Conservation (phyloP, 202 grass and related monocot species). For the Dendrocalamus latiflorus region DNA sequence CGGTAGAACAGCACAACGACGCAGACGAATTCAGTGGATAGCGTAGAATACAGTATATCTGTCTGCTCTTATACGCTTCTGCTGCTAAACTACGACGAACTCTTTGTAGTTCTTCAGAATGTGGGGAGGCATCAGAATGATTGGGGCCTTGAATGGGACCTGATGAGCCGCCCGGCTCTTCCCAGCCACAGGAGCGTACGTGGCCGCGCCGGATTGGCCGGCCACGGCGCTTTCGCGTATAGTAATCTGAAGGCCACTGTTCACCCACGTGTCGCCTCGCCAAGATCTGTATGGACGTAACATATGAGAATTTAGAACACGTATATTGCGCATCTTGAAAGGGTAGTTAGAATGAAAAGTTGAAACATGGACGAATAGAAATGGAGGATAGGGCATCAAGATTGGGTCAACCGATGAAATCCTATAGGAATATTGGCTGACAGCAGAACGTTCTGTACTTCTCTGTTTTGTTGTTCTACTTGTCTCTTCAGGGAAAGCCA, state of each 20-base stretch:
- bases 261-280: conserved; percentile 3
- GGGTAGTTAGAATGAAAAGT: neutral
- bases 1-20: neutral
- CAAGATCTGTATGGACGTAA: neutral
- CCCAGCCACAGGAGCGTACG: conserved; percentile 26
- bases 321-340: neutral
- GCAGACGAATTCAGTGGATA: neutral
- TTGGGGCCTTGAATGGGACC: conserved; percentile 2
- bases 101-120: neutral
- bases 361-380: neutral
- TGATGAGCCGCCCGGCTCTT: conserved; percentile 21
- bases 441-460: conserved; percentile 22
- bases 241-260: neutral
- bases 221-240: neutral
- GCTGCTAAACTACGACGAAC: neutral
- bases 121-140: neutral
- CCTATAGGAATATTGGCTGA: neutral
- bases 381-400: neutral
- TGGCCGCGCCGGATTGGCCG: conserved; percentile 28
- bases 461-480: conserved; percentile 22
- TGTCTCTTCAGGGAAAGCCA: conserved; percentile 17
- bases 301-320: neutral
- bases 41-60: neutral
- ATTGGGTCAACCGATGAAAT: neutral
- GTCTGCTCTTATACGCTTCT: neutral